Evolutionary conservation across 371 early-diverging fungal species (phyloP).

Genomic region (Mucor circinelloides): DNA sequence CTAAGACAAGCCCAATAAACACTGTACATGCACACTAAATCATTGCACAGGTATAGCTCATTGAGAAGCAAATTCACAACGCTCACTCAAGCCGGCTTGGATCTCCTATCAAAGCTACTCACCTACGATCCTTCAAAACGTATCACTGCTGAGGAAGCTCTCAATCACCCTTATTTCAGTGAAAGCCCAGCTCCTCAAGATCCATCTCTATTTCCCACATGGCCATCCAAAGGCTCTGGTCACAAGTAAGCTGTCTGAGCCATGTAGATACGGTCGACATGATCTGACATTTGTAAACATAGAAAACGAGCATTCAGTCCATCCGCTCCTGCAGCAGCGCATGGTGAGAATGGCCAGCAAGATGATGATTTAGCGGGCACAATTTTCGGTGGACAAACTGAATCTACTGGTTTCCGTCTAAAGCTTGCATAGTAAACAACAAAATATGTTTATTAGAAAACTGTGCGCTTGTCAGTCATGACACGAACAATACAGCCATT

Average conservation of each 20-base stretch:
- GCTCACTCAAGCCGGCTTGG: constrained; percentile 78
- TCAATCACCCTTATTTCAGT: constrained; percentile 87
- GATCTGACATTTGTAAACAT: background rate
- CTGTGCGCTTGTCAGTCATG: constrained; percentile 83
- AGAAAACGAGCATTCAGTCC: constrained; percentile 59
- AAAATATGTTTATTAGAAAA: constrained; percentile 37
- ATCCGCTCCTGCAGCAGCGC: constrained; percentile 67
- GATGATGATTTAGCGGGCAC: constrained; percentile 54
- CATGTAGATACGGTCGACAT: too few species aligned
- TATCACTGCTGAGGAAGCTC: constrained; percentile 84
- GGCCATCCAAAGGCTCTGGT: constrained; percentile 87
- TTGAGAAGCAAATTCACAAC: constrained; percentile 70
- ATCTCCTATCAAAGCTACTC: constrained; percentile 80
- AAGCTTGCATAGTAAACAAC: constrained; percentile 37
- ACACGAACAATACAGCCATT: constrained; percentile 88
- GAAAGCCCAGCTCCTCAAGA: constrained; percentile 91
- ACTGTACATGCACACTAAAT: background rate
- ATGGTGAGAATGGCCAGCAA: constrained; percentile 52
- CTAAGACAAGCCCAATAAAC: background rate
- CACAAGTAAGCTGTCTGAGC: constrained; percentile 57
- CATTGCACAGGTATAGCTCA: constrained; percentile 34
- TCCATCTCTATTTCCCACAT: constrained; percentile 93
- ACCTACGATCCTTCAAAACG: constrained; percentile 88
- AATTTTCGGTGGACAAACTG: constrained; percentile 56
- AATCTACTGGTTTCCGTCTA: constrained; percentile 60